These are phyloP conservation scores for Fusarium sp. DNA, from an alignment of 2,329 filamentous ascomycete genomes.

Conservation along the genomic window DNA sequence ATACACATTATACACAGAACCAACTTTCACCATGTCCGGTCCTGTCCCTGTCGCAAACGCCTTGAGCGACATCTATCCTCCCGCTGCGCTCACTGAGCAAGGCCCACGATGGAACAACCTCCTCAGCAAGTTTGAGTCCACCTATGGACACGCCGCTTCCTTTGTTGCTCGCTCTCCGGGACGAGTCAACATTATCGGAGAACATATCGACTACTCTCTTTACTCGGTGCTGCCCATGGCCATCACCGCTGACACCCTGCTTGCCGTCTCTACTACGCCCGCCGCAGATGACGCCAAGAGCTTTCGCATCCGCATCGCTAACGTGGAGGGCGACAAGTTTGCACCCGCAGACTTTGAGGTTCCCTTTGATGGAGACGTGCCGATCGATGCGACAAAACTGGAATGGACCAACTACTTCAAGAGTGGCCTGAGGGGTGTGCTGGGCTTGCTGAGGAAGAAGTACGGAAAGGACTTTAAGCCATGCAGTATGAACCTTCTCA, in stretches of 20 bases:
- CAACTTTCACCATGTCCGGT: conserved; percentile 61
- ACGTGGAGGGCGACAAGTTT: conserved; percentile 83
- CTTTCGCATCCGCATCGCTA: conserved; percentile 82
- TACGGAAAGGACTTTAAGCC: conserved; percentile 74
- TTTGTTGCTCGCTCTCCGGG: conserved; percentile 94
- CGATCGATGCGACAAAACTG: conserved; percentile 86
- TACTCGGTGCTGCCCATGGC: conserved; percentile 98
- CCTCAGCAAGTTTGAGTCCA: conserved; percentile 77
- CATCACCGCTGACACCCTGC: conserved; percentile 89
- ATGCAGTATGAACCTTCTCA: conserved; percentile 84
- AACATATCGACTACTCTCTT: conserved; percentile 98
- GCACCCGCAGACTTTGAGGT: conserved; percentile 81
- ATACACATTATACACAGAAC: not conserved
- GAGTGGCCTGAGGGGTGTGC: conserved; percentile 85
- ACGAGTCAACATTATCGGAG: conserved; percentile 97
- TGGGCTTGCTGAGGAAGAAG: conserved; percentile 82
- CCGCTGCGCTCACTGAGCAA: conserved; percentile 77
- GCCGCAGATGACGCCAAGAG: conserved; percentile 64
- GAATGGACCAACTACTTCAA: conserved; percentile 99
- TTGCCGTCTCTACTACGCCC: conserved; percentile 78
- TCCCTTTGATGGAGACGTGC: conserved; percentile 72
- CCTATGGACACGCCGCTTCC: conserved; percentile 78
- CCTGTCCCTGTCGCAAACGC: conserved; percentile 81
- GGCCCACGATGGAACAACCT: conserved; percentile 82
- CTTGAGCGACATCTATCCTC: conserved; percentile 86